Percentiles rank a stretch among this genome's conserved stretches.
Evolutionary conservation across 1,139 yeast genomes (phyloP).

Genomic region (Kazachstania sp.): DNA sequence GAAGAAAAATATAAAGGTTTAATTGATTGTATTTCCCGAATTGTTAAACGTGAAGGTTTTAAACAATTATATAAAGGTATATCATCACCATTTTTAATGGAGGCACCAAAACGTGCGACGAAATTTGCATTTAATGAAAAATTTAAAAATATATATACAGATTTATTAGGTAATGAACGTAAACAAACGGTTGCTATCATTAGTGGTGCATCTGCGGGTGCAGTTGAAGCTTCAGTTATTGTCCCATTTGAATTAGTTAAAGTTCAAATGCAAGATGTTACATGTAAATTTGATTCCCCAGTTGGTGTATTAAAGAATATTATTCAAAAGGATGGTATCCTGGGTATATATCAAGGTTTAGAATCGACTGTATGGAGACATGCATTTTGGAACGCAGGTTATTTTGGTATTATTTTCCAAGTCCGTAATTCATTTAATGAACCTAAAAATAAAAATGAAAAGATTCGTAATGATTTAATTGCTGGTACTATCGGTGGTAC

Average conservation of each 20-base stretch:
- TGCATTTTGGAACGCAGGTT: conserved; percentile 94
- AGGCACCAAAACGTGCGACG: conserved; percentile 98
- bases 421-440: conserved; percentile 71
- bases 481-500: conserved; percentile 97
- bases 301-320: conserved; percentile 72
- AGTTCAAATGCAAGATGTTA: conserved; percentile 81
- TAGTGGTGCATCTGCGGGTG: conserved; percentile 98
- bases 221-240: conserved; percentile 90
- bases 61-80: conserved; percentile 85
- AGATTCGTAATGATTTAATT: conserved; percentile 76
- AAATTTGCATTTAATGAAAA: conserved; percentile 97
- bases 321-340: conserved; percentile 62
- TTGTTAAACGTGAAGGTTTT: conserved; percentile 77
- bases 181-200: conserved; percentile 78
- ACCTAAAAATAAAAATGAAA: conserved; percentile 59
- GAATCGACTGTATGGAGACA: conserved; percentile 99
- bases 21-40: conserved; percentile 72
- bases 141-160: conserved; percentile 82
- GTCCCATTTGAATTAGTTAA: conserved; percentile 88
- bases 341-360: conserved; percentile 86
- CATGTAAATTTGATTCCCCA: conserved; percentile 77
- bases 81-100: conserved; percentile 94
- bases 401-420: conserved; percentile 91
- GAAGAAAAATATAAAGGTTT: conserved; percentile 56
- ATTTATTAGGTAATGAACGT: conserved; percentile 59